Evolutionary conservation across 2,329 filamentous ascomycete genomes (phyloP).

Genomic region (Ophiosphaerella korrae): DNA sequence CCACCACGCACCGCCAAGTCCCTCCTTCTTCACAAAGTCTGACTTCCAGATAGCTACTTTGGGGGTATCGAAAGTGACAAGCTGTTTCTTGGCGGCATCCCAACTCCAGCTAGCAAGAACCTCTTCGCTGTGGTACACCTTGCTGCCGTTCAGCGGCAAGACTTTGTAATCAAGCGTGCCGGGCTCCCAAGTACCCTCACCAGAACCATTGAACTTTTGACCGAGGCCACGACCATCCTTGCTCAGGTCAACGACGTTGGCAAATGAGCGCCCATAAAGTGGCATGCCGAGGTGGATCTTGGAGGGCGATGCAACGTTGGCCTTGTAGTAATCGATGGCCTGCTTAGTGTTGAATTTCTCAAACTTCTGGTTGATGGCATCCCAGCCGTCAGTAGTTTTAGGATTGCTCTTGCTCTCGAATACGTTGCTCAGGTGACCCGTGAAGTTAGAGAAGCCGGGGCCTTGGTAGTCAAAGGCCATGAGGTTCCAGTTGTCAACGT

Average conservation of each 20-base stretch:
- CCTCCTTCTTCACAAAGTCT: slow-evolving; percentile 27
- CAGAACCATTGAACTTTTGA: slow-evolving; percentile 31
- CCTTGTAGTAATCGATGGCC: slow-evolving; percentile 33
- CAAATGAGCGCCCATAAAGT: slow-evolving; percentile 37
- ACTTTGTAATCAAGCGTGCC: slow-evolving; percentile 37
- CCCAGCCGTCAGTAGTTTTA: slow-evolving; percentile 26
- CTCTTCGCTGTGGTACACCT: slow-evolving; percentile 25
- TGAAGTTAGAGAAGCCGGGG: slow-evolving; percentile 70
- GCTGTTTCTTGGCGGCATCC: slow-evolving; percentile 20
- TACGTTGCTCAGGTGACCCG: slow-evolving; percentile 56
- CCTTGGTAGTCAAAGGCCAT: slow-evolving; percentile 73
- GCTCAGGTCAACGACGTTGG: slow-evolving; percentile 27
- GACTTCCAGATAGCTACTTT: slow-evolving; percentile 29
- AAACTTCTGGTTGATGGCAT: slow-evolving; percentile 2
- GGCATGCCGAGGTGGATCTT: slow-evolving; percentile 38
- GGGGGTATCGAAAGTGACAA: slow-evolving; percentile 36
- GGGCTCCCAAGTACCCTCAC: slow-evolving; percentile 30
- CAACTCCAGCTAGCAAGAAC: slow-evolving; percentile 27
- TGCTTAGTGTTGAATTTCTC: slow-evolving; percentile 31
- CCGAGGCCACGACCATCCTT: slow-evolving; percentile 55
- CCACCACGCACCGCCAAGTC: slow-evolving; percentile 39
- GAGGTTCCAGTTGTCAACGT: slow-evolving; percentile 58
- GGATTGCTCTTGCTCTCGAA: slow-evolving; percentile 24
- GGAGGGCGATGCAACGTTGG: slow-evolving; percentile 16
- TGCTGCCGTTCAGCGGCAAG: slow-evolving; percentile 29